Evolutionary conservation across 305 asterid species (phyloP).

Genomic region (Caryopteris hybrid): DNA sequence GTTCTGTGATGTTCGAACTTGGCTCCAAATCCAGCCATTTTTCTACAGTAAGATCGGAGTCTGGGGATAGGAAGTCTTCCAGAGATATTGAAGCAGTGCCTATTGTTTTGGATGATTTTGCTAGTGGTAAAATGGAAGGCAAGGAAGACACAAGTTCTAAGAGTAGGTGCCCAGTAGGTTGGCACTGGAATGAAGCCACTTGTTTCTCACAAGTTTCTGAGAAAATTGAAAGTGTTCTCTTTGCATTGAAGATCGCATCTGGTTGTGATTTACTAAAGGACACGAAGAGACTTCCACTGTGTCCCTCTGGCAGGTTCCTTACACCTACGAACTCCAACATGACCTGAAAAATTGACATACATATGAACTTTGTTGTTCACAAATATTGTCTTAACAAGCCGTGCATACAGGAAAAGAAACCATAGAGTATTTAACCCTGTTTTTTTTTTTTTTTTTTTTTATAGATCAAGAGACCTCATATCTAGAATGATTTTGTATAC

Average conservation of each 20-base stretch:
- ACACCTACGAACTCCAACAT: constrained; percentile 84
- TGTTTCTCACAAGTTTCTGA: constrained; percentile 73
- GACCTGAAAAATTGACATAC: constrained; percentile 41
- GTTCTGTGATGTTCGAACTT: constrained; percentile 35
- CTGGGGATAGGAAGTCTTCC: constrained; percentile 47
- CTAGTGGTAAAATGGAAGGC: constrained; percentile 31
- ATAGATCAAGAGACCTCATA: neutral
- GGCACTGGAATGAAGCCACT: constrained; percentile 83
- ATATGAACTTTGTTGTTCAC: constrained; percentile 16
- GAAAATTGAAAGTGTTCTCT: constrained; percentile 65
- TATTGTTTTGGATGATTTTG: constrained; percentile 43
- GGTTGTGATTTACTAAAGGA: constrained; percentile 75
- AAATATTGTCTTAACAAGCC: neutral
- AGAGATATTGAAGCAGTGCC: constrained; percentile 58
- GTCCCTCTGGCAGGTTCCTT: constrained; percentile 61
- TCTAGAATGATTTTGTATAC: neutral
- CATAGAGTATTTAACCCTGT: neutral
- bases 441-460: neutral
- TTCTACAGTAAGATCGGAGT: constrained; percentile 54
- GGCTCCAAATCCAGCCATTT: constrained; percentile 90
- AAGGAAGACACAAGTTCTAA: constrained; percentile 55
- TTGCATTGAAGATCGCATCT: constrained; percentile 66
- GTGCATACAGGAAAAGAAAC: neutral
- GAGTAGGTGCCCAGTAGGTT: constrained; percentile 61
- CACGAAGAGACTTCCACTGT: constrained; percentile 51